These are phyloP conservation scores for Cystobasidium tubakii DNA, from an alignment of 768 basidiomycete genomes.

Conservation along the genomic window DNA sequence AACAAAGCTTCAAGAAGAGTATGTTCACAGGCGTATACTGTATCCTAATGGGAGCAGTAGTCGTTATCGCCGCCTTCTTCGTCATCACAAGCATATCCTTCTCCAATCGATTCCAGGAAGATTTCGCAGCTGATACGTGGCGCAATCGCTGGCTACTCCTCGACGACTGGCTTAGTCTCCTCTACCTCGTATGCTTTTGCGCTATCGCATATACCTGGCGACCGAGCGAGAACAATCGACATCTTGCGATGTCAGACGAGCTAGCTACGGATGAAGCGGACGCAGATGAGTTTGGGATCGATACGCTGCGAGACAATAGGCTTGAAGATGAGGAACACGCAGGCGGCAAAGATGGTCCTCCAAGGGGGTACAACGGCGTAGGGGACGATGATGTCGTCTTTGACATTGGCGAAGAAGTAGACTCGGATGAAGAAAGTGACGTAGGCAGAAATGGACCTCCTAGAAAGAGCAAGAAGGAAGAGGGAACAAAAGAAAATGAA, in stretches of 20 bases:
- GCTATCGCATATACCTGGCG: constrained; percentile 87
- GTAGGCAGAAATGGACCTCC: not conserved
- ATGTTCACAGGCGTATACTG: constrained; percentile 86
- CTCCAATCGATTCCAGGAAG: constrained; percentile 72
- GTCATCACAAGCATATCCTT: constrained; percentile 83
- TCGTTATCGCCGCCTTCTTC: constrained; percentile 81
- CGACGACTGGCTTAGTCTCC: constrained; percentile 84
- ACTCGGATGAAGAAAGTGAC: constrained; percentile 48
- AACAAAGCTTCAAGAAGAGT: constrained; percentile 51
- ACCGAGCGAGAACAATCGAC: constrained; percentile 79
- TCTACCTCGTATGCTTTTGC: constrained; percentile 68
- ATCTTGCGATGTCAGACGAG: constrained; percentile 93
- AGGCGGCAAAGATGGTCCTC: constrained; percentile 62
- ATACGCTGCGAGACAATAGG: constrained; percentile 58
- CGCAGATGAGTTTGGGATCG: constrained; percentile 85
- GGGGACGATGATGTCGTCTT: constrained; percentile 76
- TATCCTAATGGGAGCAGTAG: constrained; percentile 72
- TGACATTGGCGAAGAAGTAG: constrained; percentile 81
- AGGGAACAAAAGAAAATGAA: constrained; percentile 5
- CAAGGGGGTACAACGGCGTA: constrained; percentile 46
- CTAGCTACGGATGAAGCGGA: constrained; percentile 89
- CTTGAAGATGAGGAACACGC: constrained; percentile 59
- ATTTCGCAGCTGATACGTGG: constrained; percentile 37
- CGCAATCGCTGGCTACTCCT: constrained; percentile 80
- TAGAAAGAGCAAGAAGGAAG: not conserved